Evolutionary conservation across 768 basidiomycete genomes (phyloP), one percentile per base, ranked within the genome.

Genomic region (Postia placenta): DNA sequence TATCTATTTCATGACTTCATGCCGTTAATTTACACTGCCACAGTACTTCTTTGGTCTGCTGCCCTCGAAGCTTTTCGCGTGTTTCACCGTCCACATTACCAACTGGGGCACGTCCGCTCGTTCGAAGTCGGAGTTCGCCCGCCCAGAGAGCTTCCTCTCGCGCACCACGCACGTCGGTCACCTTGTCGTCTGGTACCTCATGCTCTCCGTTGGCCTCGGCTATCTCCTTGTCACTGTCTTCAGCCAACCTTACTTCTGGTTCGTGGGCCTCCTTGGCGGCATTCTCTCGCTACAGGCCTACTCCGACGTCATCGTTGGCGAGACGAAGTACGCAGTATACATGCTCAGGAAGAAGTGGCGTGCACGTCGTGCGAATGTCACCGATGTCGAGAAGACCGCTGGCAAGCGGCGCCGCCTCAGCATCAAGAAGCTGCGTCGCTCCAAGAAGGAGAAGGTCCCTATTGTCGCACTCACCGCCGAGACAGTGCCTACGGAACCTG

Each of bases 121-220:
- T 14, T 50, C 53, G 12, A 48, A 50, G 20, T 50, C 49, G 17
- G 53, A 54, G 33, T 44, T 54, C 30, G 41, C 53, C 20, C 53
- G 53, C 5, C 49, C 53, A 14, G 53, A 54, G 42, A 42, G 30
- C 17, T 50, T 54, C 41, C 22, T 47, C 26, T 54, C 53, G 28
- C 53, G 53, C n/a, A 39, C 49, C 24, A 38, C 41, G 5, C 53
- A 54, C 42, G 46, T 54, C 20, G 53, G 53, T 2, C 42, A 52
- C 23, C 52, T 57, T 1, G 51, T 53, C 23, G 36, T 47, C 5
- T 60, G 58, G 58, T 60, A 60, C 51, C 42, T 41, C 20, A 47
- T 47, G 17, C 48, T 58, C 27, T 33, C 49, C 39, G 12, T 53
- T 22, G 50, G 51, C 12, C 27, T 55, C 49, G 49, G 45, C n/a